Evolutionary conservation across 129 eudicot species (phyloP), one percentile per base, ranked within the genome.

Genomic region (Flaveria ramosissima): DNA sequence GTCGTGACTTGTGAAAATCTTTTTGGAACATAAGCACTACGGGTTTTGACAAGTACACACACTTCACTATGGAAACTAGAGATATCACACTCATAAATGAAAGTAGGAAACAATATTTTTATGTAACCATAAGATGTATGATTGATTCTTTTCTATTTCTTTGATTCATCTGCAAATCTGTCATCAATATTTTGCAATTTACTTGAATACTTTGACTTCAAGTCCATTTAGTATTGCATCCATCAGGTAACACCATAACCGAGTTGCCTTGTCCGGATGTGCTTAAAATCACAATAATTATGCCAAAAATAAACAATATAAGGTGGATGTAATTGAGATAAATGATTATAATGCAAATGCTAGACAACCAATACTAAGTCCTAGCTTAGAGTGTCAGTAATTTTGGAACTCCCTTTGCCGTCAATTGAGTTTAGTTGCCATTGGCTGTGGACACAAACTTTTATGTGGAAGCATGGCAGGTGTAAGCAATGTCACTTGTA

Each of bases 31-130:
- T 26, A 36, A 16, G 71, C 70, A 65, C 26, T 16, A 36, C 16
- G 8, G 48, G 2, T 65, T 65, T 65, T 32, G 71, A n/a, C 17
- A 7, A 39, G 26, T 17, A 36, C 1, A 8, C 23, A 16, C 27
- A 36, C 71, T 36, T 65, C 26, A 65, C 24, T 3, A 65, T n/a
- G 14, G 50, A n/a, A 65, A 65, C 24, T 15, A 65, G 71, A 36
- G n/a, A 36, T 13, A 65, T 39, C 71, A 65, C 50, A 32, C 71
- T 65, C 36, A 1, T 41, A 36, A 41, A 36, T 6, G 12, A 32
- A 30, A 64, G 46, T 15, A 21, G 64, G 30, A 57, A 57, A 21
- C 30, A 10, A 8, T 57, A 2, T 57, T 19, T 57, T 57, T 57
- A 57, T 21, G 36, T 57, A 21, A 23, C 64, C 32, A 9, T 20